Evolutionary conservation across 345 rosid genomes (phyloP), one percentile per base, ranked within the genome.

Genomic region (Crucihimalaya himalaica): DNA sequence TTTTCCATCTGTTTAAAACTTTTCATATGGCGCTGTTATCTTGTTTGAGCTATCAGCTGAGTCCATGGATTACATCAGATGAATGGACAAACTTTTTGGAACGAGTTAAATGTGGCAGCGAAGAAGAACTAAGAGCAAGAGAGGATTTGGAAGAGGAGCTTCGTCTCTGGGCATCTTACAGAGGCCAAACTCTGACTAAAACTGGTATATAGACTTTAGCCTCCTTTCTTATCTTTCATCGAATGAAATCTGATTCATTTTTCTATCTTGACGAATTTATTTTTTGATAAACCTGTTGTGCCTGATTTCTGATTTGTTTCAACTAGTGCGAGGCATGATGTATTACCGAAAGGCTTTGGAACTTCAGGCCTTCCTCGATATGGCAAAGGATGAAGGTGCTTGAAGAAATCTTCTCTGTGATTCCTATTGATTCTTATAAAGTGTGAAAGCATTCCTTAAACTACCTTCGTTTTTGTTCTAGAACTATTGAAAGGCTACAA

Each of bases 181-280:
- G 93, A 75, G 96, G 93, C 70, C 96, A 90, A 79, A 90, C 96
- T 29, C 82, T 90, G 75, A 86, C 93, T 57, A 88, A 81, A 86
- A 86, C 96, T 52, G 96, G 96, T 90, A 84, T 62, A 18, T 31
- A 60, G 48, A 66, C 58, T 42, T 54, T 63, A 42, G 10, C 43
- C 5, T 40, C 43, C 50, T 68, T 56, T 46, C 67, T 71, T 40
- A 58, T 34, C 64, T 45, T 40, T 34, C 46, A 20, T n/a, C 18
- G 19, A 27, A 54, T 34, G 57, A 53, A 68, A 18, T 46, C 50
- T 68, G 64, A 34, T 31, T 61, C 70, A 43, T 15, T 74, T 60
- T 54, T 10, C 8, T 52, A 37, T 16, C 40, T 37, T 47, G 39
- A 50, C 14, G 40, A 27, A 53, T 10, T 39, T 27, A 29, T 57